phyloP scores from a whole-genome alignment of 441 rosid species.

The Euphorbia corollata region DNA sequence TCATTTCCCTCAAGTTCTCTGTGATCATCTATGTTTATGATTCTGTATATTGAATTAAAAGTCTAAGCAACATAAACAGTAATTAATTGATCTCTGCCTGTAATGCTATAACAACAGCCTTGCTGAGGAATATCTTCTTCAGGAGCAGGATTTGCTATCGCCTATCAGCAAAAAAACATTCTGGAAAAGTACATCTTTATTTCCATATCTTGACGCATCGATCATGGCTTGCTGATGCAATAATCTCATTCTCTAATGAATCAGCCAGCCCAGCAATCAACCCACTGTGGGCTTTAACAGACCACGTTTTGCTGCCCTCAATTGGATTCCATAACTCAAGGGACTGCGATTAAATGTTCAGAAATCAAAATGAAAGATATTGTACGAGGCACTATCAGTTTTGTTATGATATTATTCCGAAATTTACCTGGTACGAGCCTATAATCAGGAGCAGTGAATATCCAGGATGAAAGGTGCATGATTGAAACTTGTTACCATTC shows the following conservation, averaged over 20 bases:
- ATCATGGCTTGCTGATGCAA: slow-evolving; percentile 43
- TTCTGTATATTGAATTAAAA: background rate
- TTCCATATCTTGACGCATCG: slow-evolving; percentile 38
- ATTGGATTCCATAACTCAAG: slow-evolving; percentile 41
- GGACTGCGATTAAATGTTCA: slow-evolving; percentile 25
- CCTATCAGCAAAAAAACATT: no score
- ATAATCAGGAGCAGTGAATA: slow-evolving; percentile 31
- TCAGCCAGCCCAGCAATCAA: slow-evolving; percentile 30
- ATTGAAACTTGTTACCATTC: slow-evolving; percentile 32
- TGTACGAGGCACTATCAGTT: background rate
- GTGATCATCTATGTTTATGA: slow-evolving; percentile 1
- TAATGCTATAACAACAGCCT: background rate
- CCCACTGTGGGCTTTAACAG: slow-evolving; percentile 33
- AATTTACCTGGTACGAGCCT: slow-evolving; percentile 35
- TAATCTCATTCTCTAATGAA: slow-evolving; percentile 25
- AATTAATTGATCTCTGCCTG: background rate
- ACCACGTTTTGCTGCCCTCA: slow-evolving; percentile 25
- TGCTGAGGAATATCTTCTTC: background rate
- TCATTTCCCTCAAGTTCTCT: slow-evolving; percentile 6
- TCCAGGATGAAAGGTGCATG: slow-evolving; percentile 39
- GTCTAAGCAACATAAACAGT: background rate
- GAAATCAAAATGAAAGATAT: background rate
- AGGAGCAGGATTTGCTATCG: background rate
- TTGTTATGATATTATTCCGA: background rate
- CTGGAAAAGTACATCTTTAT: slow-evolving; percentile 8